phyloP scores from a whole-genome alignment of 2,329 filamentous ascomycete genomes.

The Madurella mycetomatis region DNA sequence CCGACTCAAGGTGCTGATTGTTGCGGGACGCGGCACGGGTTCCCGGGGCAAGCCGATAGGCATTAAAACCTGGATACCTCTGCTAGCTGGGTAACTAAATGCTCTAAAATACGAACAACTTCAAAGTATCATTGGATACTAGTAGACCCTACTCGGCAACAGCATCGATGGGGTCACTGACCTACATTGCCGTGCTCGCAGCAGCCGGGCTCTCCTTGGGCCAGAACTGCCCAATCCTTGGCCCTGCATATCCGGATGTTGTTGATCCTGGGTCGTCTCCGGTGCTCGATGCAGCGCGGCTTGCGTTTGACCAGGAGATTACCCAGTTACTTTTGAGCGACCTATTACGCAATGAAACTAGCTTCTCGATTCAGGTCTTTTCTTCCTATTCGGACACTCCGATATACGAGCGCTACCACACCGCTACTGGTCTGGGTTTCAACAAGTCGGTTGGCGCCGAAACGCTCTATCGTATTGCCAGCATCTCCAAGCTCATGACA shows the following conservation, averaged over 20 bases:
- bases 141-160: too few relatives aligned
- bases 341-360: constrained; percentile 2
- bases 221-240: constrained; percentile 14
- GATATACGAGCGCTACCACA: constrained; percentile 21
- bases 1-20: too few relatives aligned
- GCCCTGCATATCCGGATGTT: constrained; percentile 11
- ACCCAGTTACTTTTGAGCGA: constrained; percentile 19
- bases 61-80: too few relatives aligned
- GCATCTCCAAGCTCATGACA: constrained; percentile 42
- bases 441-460: constrained; percentile 27
- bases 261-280: neutral
- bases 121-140: too few relatives aligned
- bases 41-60: too few relatives aligned
- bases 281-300: neutral
- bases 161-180: too few relatives aligned
- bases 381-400: constrained; percentile 14
- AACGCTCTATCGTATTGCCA: constrained; percentile 37
- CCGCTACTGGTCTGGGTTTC: constrained; percentile 17
- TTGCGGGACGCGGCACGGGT: too few relatives aligned
- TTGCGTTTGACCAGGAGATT: neutral
- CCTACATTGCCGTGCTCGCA: too few relatives aligned
- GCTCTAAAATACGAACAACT: too few relatives aligned
- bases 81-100: too few relatives aligned
- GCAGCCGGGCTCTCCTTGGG: neutral
- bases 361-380: constrained; percentile 19